Percentiles rank a stretch among this genome's conserved stretches.
Conservation (phyloP, 164 flowering plant genomes). For the Macadamia integrifolia region DNA sequence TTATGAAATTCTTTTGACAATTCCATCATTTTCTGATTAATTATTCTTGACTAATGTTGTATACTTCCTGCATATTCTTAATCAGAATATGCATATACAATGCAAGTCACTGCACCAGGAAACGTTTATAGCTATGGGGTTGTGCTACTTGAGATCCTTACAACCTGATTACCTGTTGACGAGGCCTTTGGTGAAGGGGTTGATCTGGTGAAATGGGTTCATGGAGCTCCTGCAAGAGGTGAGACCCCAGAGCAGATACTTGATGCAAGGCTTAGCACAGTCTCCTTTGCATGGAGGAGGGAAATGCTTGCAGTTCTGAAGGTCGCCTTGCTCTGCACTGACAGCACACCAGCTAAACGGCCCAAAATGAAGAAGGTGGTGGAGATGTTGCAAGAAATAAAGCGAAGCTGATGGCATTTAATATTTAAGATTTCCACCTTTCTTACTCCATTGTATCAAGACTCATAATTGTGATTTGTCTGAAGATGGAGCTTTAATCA, state of each 20-base stretch:
- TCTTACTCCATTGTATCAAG: conserved; percentile 1
- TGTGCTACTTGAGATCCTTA: conserved; percentile 87
- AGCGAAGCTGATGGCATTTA: conserved; percentile 25
- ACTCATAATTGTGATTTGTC: conserved; percentile 1
- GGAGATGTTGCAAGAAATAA: conserved; percentile 85
- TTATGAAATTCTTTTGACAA: background rate
- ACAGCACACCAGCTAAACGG: conserved; percentile 80
- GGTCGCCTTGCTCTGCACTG: conserved; percentile 88
- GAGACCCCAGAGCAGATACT: conserved; percentile 97
- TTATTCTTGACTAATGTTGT: background rate
- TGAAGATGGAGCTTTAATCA: conserved; percentile 1
- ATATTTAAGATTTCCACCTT: conserved; percentile 1
- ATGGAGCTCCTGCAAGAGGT: conserved; percentile 71
- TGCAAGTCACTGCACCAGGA: conserved; percentile 99
- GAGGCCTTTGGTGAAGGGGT: conserved; percentile 93
- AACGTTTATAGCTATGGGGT: conserved; percentile 98
- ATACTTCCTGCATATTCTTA: background rate
- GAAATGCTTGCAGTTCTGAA: conserved; percentile 94
- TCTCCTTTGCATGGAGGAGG: conserved; percentile 87
- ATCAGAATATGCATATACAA: conserved; percentile 95
- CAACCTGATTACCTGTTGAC: conserved; percentile 76
- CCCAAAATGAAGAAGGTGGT: conserved; percentile 94
- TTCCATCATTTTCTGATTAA: too few relatives aligned
- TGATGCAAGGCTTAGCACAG: conserved; percentile 84
- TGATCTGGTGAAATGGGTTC: conserved; percentile 99